Base-by-base conservation (phyloP, 1,284 basidiomycete species). In the Pseudozyma pruni region DNA sequence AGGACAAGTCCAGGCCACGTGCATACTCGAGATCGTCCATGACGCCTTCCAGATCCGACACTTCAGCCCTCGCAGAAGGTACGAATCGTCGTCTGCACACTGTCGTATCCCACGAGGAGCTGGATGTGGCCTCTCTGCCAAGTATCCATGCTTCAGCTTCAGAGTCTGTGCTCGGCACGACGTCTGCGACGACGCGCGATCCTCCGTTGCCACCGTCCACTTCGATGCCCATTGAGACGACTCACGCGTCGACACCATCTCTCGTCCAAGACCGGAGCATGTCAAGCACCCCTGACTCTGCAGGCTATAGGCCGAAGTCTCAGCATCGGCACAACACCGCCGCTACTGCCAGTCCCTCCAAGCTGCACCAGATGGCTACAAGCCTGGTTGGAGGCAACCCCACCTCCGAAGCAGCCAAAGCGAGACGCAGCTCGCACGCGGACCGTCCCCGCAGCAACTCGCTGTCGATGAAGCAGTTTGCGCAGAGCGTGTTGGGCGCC, bases 381-480 rank as follows among this genome's bases (percentile, higher is more conserved):
- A 66, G 38, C 27, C 33, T 52, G 16, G 42, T 59, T 4, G 51
- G 50, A 9, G 23, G 29, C 37, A 56, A 49, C 16, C 55, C 59
- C 7, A 52, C 47, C 0, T 57, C 51, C 7, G 66, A 69, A 27
- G 23, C 46, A 16, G 8, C 44, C 13, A 69, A 69, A 34, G 33
- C 46, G 10, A 51, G 61, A 33, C 56, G 61, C 22, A 51, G 25
- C 19, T 35, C 61, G 44, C 57, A 57, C 8, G 39, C 31, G n/a
- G 68, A 61, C 27, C 62, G 72, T 7, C 59, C 63, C 22, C 72
- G 76, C 16, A 75, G 75, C 42, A 79, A 74, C 35, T 79, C 76
- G 8, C 48, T 72, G 4, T 68, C 70, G 5, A 52, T 72, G 42
- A 74, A 63, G 55, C 70, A 72, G 29, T 63, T 72, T 16, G 70